Evolutionary conservation across 176 grass and related monocot genomes (phyloP), one percentile per base, ranked within the genome.

Genomic region (Olyra latifolia): DNA sequence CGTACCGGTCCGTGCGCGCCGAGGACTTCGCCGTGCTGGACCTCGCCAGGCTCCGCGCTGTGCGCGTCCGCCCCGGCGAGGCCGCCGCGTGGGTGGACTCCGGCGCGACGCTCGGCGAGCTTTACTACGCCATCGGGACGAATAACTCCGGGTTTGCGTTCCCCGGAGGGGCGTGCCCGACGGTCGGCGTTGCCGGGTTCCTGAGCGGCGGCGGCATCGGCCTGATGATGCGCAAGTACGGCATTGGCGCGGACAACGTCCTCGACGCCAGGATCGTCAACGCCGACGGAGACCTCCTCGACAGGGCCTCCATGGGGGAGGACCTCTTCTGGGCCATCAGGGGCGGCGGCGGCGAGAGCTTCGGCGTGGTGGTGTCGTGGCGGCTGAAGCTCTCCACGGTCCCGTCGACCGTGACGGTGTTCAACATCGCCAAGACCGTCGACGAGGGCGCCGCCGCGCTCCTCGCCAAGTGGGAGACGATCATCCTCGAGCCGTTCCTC

Each of bases 281-380:
- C 53, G 74, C 50, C 10, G 22, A 76, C 10, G 85, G 88, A 7
- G 73, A 84, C n/a, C 19, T 91, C 24, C 52, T 90, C 20, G 45
- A 90, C 39, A 39, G 78, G 53, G 27, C 44, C 5, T 16, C 41
- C 88, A 90, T 90, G 88, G 88, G 88, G 1, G 74, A 86, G 61
- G 83, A 86, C 32, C 39, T 83, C 8, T 90, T 90, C 67, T 90
- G 78, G 86, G 66, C 76, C 16, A 88, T 91, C 58, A 67, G 84
- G 1, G 88, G 91, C 0, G 85, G 91, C 9, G 82, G 88, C 6
- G 91, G 70, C 1, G 85, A 64, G 53, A 83, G 74, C 62, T 90
- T 90, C 45, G 79, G 88, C 29, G 66, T 90, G 30, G 72, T 90
- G 1, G 43, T 90, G 22, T 72, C 83, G 52, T 86, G 75, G 72